Evolutionary conservation across 208 protist species (phyloP).

Genomic region (Leishmania braziliensis): DNA sequence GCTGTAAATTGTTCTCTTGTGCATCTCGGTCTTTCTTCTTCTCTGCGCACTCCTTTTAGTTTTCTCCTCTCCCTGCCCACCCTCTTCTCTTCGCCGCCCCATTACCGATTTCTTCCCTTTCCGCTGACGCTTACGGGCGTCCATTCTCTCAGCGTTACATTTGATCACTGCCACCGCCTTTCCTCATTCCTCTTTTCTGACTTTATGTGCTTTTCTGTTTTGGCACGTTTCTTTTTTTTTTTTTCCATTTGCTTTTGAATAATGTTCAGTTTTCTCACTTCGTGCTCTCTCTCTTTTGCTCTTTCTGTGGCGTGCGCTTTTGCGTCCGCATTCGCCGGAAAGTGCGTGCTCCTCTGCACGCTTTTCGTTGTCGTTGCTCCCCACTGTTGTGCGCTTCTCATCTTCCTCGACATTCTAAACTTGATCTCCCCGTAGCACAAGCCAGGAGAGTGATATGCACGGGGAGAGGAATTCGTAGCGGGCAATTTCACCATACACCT

Average conservation of each 20-base stretch:
- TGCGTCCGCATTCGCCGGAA: background rate
- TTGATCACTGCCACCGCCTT: background rate
- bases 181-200: background rate
- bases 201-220: background rate
- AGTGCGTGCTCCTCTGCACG: background rate
- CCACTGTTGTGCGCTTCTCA: background rate
- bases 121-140: background rate
- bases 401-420: background rate
- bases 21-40: too few relatives aligned
- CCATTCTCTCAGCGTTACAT: background rate
- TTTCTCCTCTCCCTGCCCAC: background rate
- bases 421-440: background rate
- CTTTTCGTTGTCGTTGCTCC: background rate
- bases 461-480: background rate
- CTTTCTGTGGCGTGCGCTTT: background rate
- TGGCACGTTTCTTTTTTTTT: constrained; percentile 1
- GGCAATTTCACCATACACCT: background rate
- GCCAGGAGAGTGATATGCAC: background rate
- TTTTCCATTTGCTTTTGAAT: background rate
- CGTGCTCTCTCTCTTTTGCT: background rate
- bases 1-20: background rate
- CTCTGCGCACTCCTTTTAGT: background rate
- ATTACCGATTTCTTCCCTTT: background rate
- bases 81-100: background rate
- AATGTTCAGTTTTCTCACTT: background rate